Percentiles rank a stretch among this genome's conserved stretches.
Conservation (phyloP, 2,329 filamentous ascomycete genomes). For the Neopestalotiopsis clavispora region DNA sequence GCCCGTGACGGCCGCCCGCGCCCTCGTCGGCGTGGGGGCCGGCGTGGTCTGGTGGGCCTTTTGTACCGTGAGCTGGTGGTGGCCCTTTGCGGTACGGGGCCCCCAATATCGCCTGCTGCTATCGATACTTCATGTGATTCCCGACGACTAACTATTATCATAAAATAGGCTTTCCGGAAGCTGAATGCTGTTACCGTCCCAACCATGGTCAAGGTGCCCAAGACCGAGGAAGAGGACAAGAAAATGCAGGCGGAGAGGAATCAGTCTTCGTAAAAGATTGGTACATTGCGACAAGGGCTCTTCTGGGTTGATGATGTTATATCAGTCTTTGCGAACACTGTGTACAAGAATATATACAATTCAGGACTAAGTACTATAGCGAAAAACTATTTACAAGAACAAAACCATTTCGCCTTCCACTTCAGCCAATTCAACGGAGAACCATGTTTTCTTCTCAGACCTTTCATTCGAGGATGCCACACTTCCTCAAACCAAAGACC, state of each 20-base stretch:
- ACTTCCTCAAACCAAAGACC: no score
- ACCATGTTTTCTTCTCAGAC: no score
- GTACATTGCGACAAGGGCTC: neutral
- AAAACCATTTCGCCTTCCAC: neutral
- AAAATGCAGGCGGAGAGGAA: constrained; percentile 37
- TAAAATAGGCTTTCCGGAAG: constrained; percentile 38
- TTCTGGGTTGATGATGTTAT: no score
- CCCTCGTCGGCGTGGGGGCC: constrained; percentile 9
- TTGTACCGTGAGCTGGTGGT: constrained; percentile 26
- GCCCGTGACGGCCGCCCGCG: neutral
- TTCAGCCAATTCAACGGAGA: neutral
- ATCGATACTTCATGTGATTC: neutral
- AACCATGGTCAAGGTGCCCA: constrained; percentile 38
- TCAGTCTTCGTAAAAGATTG: neutral
- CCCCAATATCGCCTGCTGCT: no score
- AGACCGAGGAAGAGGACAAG: constrained; percentile 39
- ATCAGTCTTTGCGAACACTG: no score
- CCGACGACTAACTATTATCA: constrained; percentile 13
- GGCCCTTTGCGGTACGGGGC: constrained; percentile 24
- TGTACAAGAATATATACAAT: neutral
- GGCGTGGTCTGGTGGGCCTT: constrained; percentile 23
- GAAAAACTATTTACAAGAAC: no score
- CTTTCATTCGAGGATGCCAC: no score
- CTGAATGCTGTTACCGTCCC: constrained; percentile 41
- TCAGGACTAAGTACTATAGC: neutral